phyloP scores from a whole-genome alignment of 2,329 filamentous ascomycete genomes.

The Colletotrichum zoysiae region DNA sequence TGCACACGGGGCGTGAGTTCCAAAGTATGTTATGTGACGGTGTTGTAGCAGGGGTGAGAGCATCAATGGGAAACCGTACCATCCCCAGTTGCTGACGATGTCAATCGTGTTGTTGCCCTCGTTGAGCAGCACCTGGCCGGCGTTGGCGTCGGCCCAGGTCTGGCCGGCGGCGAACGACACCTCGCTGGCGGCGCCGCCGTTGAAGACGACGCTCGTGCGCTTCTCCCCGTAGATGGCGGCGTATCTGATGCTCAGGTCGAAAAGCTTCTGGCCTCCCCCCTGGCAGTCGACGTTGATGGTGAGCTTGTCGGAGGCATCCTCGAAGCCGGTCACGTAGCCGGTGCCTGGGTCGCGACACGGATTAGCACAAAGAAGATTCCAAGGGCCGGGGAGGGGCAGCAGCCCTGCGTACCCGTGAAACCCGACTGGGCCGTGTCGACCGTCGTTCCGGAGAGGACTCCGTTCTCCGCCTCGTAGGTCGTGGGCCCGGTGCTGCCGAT shows the following conservation, averaged over 20 bases:
- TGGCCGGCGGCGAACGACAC: constrained; percentile 55
- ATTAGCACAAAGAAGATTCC: not conserved
- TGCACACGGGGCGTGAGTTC: constrained; percentile 11
- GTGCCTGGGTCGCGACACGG: constrained; percentile 49
- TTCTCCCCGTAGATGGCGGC: constrained; percentile 62
- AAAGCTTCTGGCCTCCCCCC: constrained; percentile 50
- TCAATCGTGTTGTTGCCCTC: constrained; percentile 59
- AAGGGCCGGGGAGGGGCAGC: too few relatives aligned
- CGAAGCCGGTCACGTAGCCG: constrained; percentile 62
- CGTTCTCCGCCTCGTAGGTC: constrained; percentile 57
- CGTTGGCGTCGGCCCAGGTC: constrained; percentile 54
- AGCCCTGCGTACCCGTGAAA: constrained; percentile 49
- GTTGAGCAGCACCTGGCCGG: constrained; percentile 59
- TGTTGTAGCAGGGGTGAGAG: fast-evolving
- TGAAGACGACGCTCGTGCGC: constrained; percentile 57
- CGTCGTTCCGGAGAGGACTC: constrained; percentile 54
- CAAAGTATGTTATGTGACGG: not conserved
- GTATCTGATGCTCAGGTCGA: constrained; percentile 59
- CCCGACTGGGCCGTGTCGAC: constrained; percentile 55
- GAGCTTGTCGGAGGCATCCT: constrained; percentile 56
- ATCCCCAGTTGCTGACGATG: constrained; percentile 63
- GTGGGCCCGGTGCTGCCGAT: constrained; percentile 33
- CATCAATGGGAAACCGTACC: constrained; percentile 47
- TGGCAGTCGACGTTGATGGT: constrained; percentile 56
- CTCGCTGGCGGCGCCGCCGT: constrained; percentile 56